These are phyloP conservation scores for Vanilla planifolia DNA, from an alignment of 106 monocot genomes.

Conservation along the genomic window DNA sequence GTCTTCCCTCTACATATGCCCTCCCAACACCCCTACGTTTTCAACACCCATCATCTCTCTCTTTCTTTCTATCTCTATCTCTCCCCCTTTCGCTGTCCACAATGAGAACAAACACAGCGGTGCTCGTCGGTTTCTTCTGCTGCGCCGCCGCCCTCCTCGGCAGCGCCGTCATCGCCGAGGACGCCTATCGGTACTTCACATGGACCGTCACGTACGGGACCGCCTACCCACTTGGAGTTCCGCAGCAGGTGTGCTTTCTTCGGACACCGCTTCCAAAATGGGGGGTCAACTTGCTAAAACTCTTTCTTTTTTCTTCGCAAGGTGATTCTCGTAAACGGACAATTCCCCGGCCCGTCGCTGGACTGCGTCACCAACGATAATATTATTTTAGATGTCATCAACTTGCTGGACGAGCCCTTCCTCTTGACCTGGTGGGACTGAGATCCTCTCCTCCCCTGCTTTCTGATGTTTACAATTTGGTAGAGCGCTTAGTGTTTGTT, in stretches of 20 bases:
- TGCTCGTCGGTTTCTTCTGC: background rate
- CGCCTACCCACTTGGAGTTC: constrained; percentile 24
- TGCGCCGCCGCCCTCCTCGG: background rate
- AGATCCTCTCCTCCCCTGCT: background rate
- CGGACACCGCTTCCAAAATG: background rate
- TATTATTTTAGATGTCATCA: constrained; percentile 69
- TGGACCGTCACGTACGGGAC: constrained; percentile 36
- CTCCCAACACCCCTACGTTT: background rate
- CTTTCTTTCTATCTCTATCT: constrained; percentile 1
- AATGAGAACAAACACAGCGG: background rate
- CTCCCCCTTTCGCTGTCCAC: background rate
- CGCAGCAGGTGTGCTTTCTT: constrained; percentile 21
- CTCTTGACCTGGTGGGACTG: constrained; percentile 63
- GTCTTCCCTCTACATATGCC: background rate
- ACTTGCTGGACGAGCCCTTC: constrained; percentile 95
- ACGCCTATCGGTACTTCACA: constrained; percentile 34
- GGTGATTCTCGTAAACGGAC: constrained; percentile 84
- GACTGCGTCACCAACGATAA: constrained; percentile 90
- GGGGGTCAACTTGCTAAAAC: background rate
- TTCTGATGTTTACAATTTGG: too few relatives aligned
- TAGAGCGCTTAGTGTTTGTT: too few relatives aligned
- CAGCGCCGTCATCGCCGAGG: constrained; percentile 14
- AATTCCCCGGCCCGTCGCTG: constrained; percentile 79
- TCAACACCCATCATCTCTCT: background rate
- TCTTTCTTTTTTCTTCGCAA: constrained; percentile 8